Evolutionary conservation across 768 basidiomycete genomes (phyloP).

Genomic region (Jaapia argillacea): DNA sequence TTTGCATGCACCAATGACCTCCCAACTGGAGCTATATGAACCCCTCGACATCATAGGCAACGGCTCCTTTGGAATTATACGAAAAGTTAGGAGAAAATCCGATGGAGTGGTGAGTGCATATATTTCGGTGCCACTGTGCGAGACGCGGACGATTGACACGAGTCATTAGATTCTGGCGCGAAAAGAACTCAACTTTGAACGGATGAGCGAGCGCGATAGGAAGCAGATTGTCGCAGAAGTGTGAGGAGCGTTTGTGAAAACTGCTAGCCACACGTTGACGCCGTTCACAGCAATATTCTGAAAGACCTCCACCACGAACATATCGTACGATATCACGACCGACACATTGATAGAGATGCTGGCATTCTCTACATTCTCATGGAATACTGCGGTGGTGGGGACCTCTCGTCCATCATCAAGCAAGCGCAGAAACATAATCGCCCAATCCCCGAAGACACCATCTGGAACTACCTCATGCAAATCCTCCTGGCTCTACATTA

Average conservation of each 20-base stretch:
- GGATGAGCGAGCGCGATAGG: slow-evolving; percentile 92
- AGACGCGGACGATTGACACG: too few species aligned
- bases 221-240: slow-evolving; percentile 98
- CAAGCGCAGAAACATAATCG: slow-evolving; percentile 58
- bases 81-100: slow-evolving; percentile 79
- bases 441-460: slow-evolving; percentile 80
- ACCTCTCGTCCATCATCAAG: slow-evolving; percentile 83
- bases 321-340: slow-evolving; percentile 93
- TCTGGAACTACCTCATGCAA: slow-evolving; percentile 96
- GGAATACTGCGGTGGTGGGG: slow-evolving; percentile 98
- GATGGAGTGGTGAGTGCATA: slow-evolving; percentile 72
- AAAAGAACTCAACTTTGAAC: slow-evolving; percentile 96
- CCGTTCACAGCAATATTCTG: slow-evolving; percentile 70
- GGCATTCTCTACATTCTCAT: slow-evolving; percentile 96
- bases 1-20: too few species aligned
- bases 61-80: slow-evolving; percentile 95
- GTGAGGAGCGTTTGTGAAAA: slow-evolving; percentile 36
- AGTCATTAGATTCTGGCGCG: slow-evolving; percentile 68
- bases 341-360: slow-evolving; percentile 81
- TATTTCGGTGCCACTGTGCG: slow-evolving; percentile 3
- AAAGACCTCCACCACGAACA: slow-evolving; percentile 93
- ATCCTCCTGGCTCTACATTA: slow-evolving; percentile 82
- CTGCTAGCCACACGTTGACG: neutral
- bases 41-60: slow-evolving; percentile 90
- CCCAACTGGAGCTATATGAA: slow-evolving; percentile 70